Conservation (phyloP, 2,329 filamentous ascomycete species). For the Aspergillus phoenicis region DNA sequence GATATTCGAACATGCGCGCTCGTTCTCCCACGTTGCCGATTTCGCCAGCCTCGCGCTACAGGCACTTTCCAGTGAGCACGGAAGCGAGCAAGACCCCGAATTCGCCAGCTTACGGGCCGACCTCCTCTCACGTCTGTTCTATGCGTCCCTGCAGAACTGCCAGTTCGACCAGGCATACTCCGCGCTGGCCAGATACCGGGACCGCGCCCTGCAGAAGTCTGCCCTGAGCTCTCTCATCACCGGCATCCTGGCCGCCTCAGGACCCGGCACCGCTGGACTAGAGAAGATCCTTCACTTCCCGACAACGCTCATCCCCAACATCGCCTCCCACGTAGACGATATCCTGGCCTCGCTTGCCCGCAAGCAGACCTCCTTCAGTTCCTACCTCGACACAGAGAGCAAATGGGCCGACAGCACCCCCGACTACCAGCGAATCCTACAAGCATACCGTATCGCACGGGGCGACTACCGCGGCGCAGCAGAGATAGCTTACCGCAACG, state of each 20-base stretch:
- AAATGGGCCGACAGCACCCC: slow-evolving; percentile 47
- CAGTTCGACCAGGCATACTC: slow-evolving; percentile 83
- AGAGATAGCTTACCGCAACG: slow-evolving; percentile 57
- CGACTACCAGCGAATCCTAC: slow-evolving; percentile 85
- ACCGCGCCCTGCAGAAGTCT: slow-evolving; percentile 70
- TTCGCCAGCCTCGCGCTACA: slow-evolving; percentile 78
- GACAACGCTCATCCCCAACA: slow-evolving; percentile 63
- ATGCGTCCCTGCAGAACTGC: slow-evolving; percentile 74
- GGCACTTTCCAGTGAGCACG: slow-evolving; percentile 50
- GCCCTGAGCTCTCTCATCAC: slow-evolving; percentile 69
- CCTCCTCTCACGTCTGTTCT: slow-evolving; percentile 81
- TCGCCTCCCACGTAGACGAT: slow-evolving; percentile 77
- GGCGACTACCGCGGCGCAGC: slow-evolving; percentile 82
- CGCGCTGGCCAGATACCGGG: slow-evolving; percentile 71
- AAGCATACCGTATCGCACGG: slow-evolving; percentile 83
- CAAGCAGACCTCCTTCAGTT: slow-evolving; percentile 64
- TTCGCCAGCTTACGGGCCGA: slow-evolving; percentile 60
- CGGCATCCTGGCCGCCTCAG: slow-evolving; percentile 43
- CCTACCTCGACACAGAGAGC: slow-evolving; percentile 41
- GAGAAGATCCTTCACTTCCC: slow-evolving; percentile 72
- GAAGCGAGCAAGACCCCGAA: slow-evolving; percentile 38
- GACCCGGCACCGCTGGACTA: slow-evolving; percentile 47
- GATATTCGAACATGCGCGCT: slow-evolving; percentile 76
- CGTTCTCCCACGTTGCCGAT: slow-evolving; percentile 78
- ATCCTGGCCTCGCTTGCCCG: slow-evolving; percentile 73